Evolutionary conservation across 208 protist genomes (phyloP), one percentile per base, ranked within the genome.

Genomic region (Jaenimonas drosophilae): DNA sequence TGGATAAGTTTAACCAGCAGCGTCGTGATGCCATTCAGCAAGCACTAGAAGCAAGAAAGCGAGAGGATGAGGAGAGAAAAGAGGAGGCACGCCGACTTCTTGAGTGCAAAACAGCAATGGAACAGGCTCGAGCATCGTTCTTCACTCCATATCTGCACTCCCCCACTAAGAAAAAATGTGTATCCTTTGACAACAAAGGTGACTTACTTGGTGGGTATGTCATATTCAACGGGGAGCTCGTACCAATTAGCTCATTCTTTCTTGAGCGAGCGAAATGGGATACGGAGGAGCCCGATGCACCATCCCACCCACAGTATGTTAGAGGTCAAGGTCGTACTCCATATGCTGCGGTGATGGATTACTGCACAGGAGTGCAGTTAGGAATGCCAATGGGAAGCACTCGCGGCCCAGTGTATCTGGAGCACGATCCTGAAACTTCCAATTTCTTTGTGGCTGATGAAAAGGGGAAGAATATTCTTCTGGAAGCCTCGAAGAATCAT

Each of bases 361-460:
- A 84, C 60, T 71, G 52, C 43, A 53, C 52, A n/a, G 74, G 74
- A 9, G 79, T 84, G 42, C 79, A 84, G 54, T 24, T 72, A 37
- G 74, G 71, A 0, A 47, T 66, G 7, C 79, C 79, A 11, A 32
- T 80, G 7, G 70, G 61, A 16, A 47, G 57, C 23, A 60, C 31
- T 2, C 54, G 59, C 19, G 70, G 63, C 1, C 66, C 72, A 0
- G 50, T 76, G 5, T 76, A 74, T 40, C 54, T 63, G 19, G 32
- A 50, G 9, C 57, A 36, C 39, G 55, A 69, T 20, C 2, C 39
- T 4, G 42, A 57, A 1, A 25, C 30, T 16, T 17, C 2, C 40
- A 29, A 9, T 37, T 78, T 49, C 21, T 53, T 54, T 28, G 59
- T 46, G 38, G 44, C 14, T 6, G 29, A 47, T 7, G 30, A 34